Conservation (phyloP, 202 grass and related monocot genomes). For the Brachypodium distachyon region DNA sequence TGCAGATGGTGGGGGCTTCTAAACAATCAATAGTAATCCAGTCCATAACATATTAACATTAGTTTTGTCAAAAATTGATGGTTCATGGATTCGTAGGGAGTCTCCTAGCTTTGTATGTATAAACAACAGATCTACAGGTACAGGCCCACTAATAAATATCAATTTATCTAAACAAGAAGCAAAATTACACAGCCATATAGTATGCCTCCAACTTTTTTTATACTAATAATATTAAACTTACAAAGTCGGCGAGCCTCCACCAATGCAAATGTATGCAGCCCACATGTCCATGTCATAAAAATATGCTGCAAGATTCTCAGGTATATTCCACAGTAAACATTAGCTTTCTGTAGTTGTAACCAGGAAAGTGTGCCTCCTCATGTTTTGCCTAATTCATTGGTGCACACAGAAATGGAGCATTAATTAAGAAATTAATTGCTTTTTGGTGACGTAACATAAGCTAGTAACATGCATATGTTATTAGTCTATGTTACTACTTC, state of each 20-base stretch:
- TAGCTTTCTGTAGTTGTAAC: background rate
- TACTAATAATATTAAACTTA: background rate
- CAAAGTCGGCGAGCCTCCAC: constrained; percentile 18
- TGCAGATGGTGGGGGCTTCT: background rate
- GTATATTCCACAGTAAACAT: background rate
- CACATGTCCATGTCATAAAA: constrained; percentile 23
- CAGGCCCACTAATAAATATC: background rate
- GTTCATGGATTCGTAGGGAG: background rate
- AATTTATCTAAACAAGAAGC: background rate
- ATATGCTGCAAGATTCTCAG: constrained; percentile 4
- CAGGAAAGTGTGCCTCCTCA: background rate
- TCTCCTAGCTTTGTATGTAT: background rate
- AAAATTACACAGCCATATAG: background rate
- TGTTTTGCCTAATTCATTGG: background rate
- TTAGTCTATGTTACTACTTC: too few species aligned
- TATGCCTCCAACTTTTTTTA: background rate
- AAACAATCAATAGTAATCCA: background rate
- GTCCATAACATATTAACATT: too few species aligned
- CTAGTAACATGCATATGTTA: too few species aligned
- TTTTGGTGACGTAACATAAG: background rate
- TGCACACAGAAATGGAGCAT: background rate
- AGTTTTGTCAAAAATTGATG: background rate
- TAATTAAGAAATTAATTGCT: background rate
- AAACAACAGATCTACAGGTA: background rate
- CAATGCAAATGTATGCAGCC: background rate